A percentile compares a stretch with the other conserved stretches of the same genome.
Evolutionary conservation across 257 asterid genomes (phyloP).

Genomic region (Solanum sejunctum): DNA sequence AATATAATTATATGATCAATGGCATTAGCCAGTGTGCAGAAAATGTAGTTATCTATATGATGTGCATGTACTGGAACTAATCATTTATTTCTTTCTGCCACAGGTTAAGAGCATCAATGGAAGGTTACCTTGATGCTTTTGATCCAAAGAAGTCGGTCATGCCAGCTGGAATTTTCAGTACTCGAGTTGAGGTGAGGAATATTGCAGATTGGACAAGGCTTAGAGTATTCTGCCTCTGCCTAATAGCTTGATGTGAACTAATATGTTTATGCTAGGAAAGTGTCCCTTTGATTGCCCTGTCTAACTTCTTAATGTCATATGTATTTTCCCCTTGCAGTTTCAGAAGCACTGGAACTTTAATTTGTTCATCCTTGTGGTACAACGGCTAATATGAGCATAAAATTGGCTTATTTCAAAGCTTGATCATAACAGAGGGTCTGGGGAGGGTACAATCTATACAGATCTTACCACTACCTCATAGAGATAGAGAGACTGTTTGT

Average conservation of each 20-base stretch:
- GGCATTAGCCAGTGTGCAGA: not conserved
- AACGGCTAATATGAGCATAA: not conserved
- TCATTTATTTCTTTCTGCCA: constrained; percentile 13
- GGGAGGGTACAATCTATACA: too few relatives aligned
- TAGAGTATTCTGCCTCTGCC: not conserved
- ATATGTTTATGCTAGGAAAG: not conserved
- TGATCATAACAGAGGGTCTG: not conserved
- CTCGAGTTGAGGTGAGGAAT: constrained; percentile 65
- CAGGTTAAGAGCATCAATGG: constrained; percentile 91
- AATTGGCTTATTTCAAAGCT: not conserved
- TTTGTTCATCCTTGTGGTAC: not conserved
- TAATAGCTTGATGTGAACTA: not conserved
- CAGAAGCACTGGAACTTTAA: not conserved
- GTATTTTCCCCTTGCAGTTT: not conserved
- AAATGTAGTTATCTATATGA: not conserved
- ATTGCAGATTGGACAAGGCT: not conserved
- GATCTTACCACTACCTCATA: too few relatives aligned
- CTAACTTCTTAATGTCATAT: not conserved
- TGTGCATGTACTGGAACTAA: not conserved
- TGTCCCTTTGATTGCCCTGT: not conserved
- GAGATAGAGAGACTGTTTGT: too few relatives aligned
- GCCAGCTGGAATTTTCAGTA: constrained; percentile 68
- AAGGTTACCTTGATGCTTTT: constrained; percentile 60
- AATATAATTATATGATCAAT: not conserved
- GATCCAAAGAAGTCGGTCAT: constrained; percentile 60